Evolutionary conservation across 2,329 filamentous ascomycete genomes (phyloP), one percentile per base, ranked within the genome.

Genomic region (Coniochaeta sp.): DNA sequence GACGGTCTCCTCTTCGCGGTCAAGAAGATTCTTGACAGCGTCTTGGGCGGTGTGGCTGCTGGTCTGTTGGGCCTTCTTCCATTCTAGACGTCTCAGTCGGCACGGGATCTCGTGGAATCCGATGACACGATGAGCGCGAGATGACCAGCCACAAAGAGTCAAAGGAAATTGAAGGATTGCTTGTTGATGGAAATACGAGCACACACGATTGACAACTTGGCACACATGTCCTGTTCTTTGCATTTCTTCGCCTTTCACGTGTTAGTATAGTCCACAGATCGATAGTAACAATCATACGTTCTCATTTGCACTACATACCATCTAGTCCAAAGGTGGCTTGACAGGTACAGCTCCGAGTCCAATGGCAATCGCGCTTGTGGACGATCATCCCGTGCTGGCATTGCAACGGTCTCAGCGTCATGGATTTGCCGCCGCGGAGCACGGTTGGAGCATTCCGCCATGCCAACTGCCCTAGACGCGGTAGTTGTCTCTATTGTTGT

Each of bases 1-100:
- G 59, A 61, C 26, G 68, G 67, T 22, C 59, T 69, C 22, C 58
- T 69, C 19, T 22, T 65, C 36, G 59, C 64, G 10, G 66, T 68
- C 61, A 64, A 68, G 60, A 59, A 59, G 24, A 60, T 69, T 57
- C 40, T 69, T 26, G 55, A 59, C 58, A 52, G 57, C 9, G 59
- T 69, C 55, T 63, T 69, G 16, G 59, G 62, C 54, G 59, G 55
- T 52, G 60, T 69, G 17, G 62, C 64, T 42, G 62, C 55, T 28
- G 60, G 59, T 28, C 47, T 69, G 55, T 38, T 65, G 22, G 60
- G 57, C 19, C 61, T 69, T 5, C 34, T 52, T 6, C 47, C 47
- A 9, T 52, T 52, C 47, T 52, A 52, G 19, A n/a, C 12, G 22
- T 8, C 26, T 17, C 9, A 26, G 4, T 6, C 24, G 2, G 22